phyloP scores from a whole-genome alignment of 148 eudicot genomes.

The Rhododendron kiyosumense region DNA sequence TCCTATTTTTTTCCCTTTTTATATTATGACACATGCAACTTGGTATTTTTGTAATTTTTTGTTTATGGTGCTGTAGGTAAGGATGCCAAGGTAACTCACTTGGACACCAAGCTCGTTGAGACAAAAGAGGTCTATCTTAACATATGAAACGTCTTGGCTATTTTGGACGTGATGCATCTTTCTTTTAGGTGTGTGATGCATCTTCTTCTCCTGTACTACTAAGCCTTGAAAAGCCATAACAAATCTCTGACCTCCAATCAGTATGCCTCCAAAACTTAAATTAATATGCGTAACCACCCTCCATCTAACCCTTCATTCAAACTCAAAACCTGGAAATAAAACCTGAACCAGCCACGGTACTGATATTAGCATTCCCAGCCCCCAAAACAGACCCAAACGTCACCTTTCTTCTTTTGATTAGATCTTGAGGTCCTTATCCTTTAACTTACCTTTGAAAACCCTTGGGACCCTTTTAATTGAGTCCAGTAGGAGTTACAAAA shows the following conservation, averaged over 20 bases:
- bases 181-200: background rate
- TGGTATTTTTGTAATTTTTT: background rate
- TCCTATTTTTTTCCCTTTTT: background rate
- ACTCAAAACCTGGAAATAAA: too few species aligned
- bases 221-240: background rate
- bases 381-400: background rate
- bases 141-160: background rate
- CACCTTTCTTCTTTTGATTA: background rate
- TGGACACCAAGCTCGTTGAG: background rate
- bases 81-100: background rate
- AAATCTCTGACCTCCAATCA: background rate
- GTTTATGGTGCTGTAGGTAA: background rate
- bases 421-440: background rate
- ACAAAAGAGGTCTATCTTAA: background rate
- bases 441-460: background rate
- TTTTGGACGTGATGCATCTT: background rate
- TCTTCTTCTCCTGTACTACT: background rate
- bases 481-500: background rate
- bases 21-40: background rate
- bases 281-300: too few species aligned
- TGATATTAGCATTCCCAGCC: background rate
- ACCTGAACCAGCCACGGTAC: background rate
- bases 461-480: background rate
- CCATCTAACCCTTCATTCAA: too few species aligned
- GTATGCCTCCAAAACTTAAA: background rate